phyloP scores from a whole-genome alignment of 495 filamentous ascomycete genomes.

The Friedmanniomyces simplex region DNA sequence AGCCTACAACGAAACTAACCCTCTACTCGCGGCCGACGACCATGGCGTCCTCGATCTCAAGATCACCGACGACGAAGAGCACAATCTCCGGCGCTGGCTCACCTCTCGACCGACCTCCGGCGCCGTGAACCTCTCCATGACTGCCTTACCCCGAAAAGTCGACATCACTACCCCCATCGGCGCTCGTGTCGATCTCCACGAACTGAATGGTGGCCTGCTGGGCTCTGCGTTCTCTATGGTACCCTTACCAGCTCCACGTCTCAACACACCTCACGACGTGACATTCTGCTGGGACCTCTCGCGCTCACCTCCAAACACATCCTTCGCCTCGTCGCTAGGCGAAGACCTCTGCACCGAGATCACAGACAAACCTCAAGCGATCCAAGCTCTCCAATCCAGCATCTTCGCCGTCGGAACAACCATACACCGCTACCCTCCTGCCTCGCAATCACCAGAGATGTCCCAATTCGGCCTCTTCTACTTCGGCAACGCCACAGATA shows the following conservation, averaged over 20 bases:
- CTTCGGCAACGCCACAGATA: background rate
- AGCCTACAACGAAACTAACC: background rate
- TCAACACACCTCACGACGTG: background rate
- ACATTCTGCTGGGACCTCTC: background rate
- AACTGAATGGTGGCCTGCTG: background rate
- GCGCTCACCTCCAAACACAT: background rate
- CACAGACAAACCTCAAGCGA: background rate
- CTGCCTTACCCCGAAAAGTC: background rate
- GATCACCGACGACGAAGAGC: background rate
- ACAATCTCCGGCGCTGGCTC: background rate
- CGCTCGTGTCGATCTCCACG: background rate
- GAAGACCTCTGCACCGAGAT: background rate
- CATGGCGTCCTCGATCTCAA: background rate
- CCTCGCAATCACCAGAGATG: background rate
- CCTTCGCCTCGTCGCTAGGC: background rate
- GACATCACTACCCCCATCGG: constrained; percentile 2
- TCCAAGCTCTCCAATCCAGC: background rate
- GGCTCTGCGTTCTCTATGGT: background rate
- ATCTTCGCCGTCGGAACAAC: background rate
- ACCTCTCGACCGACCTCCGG: background rate
- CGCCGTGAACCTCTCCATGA: background rate
- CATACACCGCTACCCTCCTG: background rate
- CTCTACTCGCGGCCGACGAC: background rate
- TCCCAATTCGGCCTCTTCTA: constrained; percentile 3
- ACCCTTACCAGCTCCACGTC: background rate